Base-by-base conservation (phyloP, 1,139 yeast genomes). In the Ogataea hybrid region DNA sequence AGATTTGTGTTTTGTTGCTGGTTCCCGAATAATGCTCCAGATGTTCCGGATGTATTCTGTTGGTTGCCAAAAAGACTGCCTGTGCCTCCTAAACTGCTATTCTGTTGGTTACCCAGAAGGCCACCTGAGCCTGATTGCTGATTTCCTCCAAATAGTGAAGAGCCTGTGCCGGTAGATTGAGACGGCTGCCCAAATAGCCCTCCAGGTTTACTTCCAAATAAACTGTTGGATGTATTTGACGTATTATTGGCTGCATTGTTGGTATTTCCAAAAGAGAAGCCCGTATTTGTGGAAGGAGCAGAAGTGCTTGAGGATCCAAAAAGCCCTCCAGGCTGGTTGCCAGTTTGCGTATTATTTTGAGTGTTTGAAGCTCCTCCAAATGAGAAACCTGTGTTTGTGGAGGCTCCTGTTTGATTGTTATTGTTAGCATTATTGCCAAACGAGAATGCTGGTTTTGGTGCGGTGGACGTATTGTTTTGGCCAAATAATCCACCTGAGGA, bases 1-100 rank as follows among this genome's bases (percentile, higher is more conserved):
- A 50, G 57, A 39, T 52, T 32, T 47, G 53, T 41, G 21, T 37
- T 36, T 23, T 42, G 53, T 41, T 21, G 56, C 44, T 39, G 57
- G 49, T 44, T 22, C 27, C 51, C 50, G 41, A 48, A 48, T 12
- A 39, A 35, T 5, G 34, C 32, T 10, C 21, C 32, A 7, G 27
- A 25, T 6, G 16, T 25, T 33, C 30, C 27, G 4, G 21, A 21
- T 12, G 21, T 20, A 16, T 28, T 34, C 10, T 32, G 17, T 21
- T 29, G 27, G 34, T 54, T 51, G 14, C 72, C 72, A 56, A 70
- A 65, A 16, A 69, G 47, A 0, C 72, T 67, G 14, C 68, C 65
- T 6, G 58, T 14, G n/a, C 18, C 18, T 11, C 31, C 31, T 28
- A 15, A 21, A 11, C 54, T 37, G 11, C 25, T 33, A 21, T 25